These are phyloP conservation scores for Selaginella tamariscina DNA, from an alignment of 75 land plant species.

Conservation along the genomic window DNA sequence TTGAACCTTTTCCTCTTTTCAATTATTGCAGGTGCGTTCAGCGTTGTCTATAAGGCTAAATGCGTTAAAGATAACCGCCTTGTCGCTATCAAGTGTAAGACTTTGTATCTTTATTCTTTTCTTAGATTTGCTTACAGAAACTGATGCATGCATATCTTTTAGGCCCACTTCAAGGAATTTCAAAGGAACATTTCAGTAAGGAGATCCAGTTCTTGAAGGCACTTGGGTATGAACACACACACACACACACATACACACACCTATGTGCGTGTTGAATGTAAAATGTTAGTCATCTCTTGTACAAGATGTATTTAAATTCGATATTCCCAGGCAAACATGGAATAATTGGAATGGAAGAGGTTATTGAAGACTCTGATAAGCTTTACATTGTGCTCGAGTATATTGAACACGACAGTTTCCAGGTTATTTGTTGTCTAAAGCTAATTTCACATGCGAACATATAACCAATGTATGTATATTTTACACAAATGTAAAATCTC, in stretches of 20 bases:
- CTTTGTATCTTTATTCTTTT: not conserved
- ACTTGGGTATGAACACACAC: slow-evolving; percentile 43
- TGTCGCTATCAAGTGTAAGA: not conserved
- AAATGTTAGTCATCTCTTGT: slow-evolving; percentile 14
- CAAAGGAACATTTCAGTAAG: slow-evolving; percentile 40
- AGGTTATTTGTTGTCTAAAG: no score
- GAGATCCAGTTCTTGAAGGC: slow-evolving; percentile 65
- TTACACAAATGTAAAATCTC: not conserved
- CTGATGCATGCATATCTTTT: not conserved
- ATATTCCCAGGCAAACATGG: slow-evolving; percentile 31
- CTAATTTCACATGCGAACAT: not conserved
- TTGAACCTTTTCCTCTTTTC: no score
- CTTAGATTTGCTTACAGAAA: not conserved
- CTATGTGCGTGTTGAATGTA: slow-evolving; percentile 1
- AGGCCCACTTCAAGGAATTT: not conserved
- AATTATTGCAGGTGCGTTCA: not conserved
- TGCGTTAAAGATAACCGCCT: not conserved
- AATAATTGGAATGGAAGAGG: slow-evolving; percentile 47
- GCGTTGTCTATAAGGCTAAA: not conserved
- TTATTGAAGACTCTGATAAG: slow-evolving; percentile 28
- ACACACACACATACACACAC: not conserved
- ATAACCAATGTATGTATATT: not conserved
- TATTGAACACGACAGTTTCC: slow-evolving; percentile 84
- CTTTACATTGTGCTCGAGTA: slow-evolving; percentile 72
- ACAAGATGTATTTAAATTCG: slow-evolving; percentile 10